These are phyloP conservation scores for Apiospora rasikravindrae DNA, from an alignment of 2,329 filamentous ascomycete species.

Conservation along the genomic window DNA sequence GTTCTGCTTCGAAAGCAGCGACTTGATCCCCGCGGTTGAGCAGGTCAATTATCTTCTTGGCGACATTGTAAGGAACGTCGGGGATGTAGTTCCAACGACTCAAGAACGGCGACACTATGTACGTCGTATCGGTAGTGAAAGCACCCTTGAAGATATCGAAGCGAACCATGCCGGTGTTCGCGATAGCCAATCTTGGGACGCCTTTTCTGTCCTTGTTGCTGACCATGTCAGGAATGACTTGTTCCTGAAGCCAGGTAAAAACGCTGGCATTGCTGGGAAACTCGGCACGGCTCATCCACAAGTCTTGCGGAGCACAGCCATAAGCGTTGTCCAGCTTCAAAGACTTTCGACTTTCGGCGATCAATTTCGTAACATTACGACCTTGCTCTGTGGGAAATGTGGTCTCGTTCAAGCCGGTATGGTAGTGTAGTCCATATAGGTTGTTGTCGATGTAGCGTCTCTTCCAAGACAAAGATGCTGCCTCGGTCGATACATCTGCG, in stretches of 20 bases:
- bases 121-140: constrained; percentile 88
- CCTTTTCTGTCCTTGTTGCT: constrained; percentile 61
- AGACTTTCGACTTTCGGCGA: constrained; percentile 70
- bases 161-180: constrained; percentile 89
- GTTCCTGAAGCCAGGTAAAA: constrained; percentile 77
- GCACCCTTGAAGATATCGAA: constrained; percentile 95
- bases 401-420: constrained; percentile 72
- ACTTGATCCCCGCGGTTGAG: constrained; percentile 62
- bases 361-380: constrained; percentile 71
- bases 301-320: constrained; percentile 81
- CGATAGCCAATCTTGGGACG: constrained; percentile 71
- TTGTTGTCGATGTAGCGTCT: constrained; percentile 95
- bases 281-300: constrained; percentile 81
- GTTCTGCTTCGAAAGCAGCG: constrained; percentile 37
- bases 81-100: constrained; percentile 78
- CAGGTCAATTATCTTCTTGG: constrained; percentile 68
- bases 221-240: constrained; percentile 74
- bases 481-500: constrained; percentile 37
- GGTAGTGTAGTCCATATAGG: constrained; percentile 80
- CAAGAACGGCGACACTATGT: constrained; percentile 85
- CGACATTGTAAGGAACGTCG: constrained; percentile 79
- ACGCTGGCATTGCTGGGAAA: constrained; percentile 79
- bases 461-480: constrained; percentile 63
- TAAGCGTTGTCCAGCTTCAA: constrained; percentile 75
- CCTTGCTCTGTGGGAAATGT: constrained; percentile 81